phyloP scores from a whole-genome alignment of 2,329 filamentous ascomycete species.

The Penicillium fuscoglaucum region DNA sequence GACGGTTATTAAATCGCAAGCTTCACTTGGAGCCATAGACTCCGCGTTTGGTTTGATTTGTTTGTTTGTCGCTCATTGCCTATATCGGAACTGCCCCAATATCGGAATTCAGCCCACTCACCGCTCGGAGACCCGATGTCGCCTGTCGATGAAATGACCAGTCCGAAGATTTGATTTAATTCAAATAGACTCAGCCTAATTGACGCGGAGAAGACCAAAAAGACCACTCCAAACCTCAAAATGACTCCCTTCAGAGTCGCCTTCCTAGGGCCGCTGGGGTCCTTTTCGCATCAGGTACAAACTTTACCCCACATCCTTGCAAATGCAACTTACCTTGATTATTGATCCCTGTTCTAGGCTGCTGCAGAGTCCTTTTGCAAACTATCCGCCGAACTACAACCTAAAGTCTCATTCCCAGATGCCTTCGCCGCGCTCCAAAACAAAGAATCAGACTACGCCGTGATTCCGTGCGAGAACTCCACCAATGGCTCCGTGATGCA shows the following conservation, averaged over 20 bases:
- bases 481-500: conserved; percentile 90
- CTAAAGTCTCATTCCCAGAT: conserved; percentile 53
- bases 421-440: conserved; percentile 78
- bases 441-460: conserved; percentile 65
- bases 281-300: conserved; percentile 68
- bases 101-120: conserved; percentile 8
- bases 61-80: conserved; percentile 17
- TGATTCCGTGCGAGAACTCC: conserved; percentile 94
- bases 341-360: conserved; percentile 45
- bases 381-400: conserved; percentile 32
- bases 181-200: not conserved
- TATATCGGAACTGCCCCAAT: not conserved
- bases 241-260: conserved; percentile 43
- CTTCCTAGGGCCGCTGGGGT: conserved; percentile 64
- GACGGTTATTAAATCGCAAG: not conserved
- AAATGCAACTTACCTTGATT: conserved; percentile 5
- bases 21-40: conserved; percentile 8
- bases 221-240: not conserved
- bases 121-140: conserved; percentile 18
- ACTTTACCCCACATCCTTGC: conserved; percentile 22
- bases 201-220: not conserved
- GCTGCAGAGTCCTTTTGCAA: conserved; percentile 53
- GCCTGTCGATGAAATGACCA: not conserved
- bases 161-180: not conserved
- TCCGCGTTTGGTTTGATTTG: conserved; percentile 27